Evolutionary conservation across 768 basidiomycete species (phyloP), one percentile per base, ranked within the genome.

Genomic region (Thelephora aurantiotincta): DNA sequence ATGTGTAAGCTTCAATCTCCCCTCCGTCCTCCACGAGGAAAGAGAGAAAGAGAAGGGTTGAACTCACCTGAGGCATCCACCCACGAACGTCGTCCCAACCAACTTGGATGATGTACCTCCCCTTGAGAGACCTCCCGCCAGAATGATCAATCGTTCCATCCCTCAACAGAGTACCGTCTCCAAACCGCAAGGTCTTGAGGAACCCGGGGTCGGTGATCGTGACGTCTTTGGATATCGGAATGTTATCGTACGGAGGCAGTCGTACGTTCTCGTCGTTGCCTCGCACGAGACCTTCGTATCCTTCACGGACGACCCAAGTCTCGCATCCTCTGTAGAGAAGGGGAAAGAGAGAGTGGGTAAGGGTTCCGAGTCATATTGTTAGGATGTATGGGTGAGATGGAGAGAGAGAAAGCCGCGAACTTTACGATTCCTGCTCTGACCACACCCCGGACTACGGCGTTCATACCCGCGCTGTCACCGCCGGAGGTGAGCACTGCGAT

Each of bases 1-100:
- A 4, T 18, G 26, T 42, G 14, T 11, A 30, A 54, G 14, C 23
- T 4, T 33, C 41, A 34, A 35, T n/a, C 30, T 34, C 11, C 2
- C 19, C 19, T 19, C 6, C 35, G n/a, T 22, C 11, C 35, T 5
- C 16, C n/a, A 16, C 13, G 38, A 35, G 23, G 36, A 19, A 38
- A 44, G 23, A 43, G 6, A 20, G 22, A 19, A 20, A n/a, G n/a
- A n/a, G n/a, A n/a, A n/a, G n/a, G n/a, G n/a, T n/a, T 18, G 16
- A 6, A 62, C 76, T 48, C 54, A 82, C 89, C 73, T 96, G 78
- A 26, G 83, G 76, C 54, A 94, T 82, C 91, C 92, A 98, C 11
- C 89, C 90, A 43, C 90, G 71, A 30, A 98, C 94, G 62, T 99
- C 96, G 60, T 99, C 96, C 83, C 93, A 98, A 9, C 96, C 96